A percentile compares a stretch with the other conserved stretches of the same genome.
Conservation (phyloP, 331 rosid species). For the Pyrus hybrid region DNA sequence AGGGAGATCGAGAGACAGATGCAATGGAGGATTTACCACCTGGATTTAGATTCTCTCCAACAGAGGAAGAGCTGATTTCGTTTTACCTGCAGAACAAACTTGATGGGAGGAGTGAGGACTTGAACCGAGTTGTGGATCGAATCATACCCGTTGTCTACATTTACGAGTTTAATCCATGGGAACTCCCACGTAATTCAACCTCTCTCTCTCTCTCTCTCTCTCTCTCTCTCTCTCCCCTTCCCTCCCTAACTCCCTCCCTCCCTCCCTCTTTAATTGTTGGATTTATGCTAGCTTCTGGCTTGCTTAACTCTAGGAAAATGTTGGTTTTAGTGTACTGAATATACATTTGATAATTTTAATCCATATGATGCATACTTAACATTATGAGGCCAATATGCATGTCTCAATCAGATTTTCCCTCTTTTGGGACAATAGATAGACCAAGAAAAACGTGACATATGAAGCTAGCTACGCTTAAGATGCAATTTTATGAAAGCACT, state of each 20-base stretch:
- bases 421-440: too few species aligned
- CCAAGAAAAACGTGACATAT: too few species aligned
- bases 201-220: neutral
- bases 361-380: too few species aligned
- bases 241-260: too few species aligned
- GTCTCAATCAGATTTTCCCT: too few species aligned
- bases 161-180: constrained; percentile 53
- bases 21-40: constrained; percentile 48
- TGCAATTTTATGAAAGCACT: too few species aligned
- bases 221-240: too few species aligned
- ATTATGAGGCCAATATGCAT: too few species aligned
- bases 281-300: neutral
- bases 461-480: too few species aligned
- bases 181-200: constrained; percentile 64
- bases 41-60: constrained; percentile 83
- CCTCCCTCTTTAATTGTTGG: too few species aligned
- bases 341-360: too few species aligned
- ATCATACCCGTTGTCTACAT: constrained; percentile 61
- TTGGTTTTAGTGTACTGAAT: neutral
- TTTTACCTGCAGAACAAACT: constrained; percentile 61
- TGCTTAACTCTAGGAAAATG: neutral
- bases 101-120: constrained; percentile 37
- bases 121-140: constrained; percentile 27
- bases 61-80: constrained; percentile 69
- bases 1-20: neutral